These are phyloP conservation scores for Cunninghamia lanceolata DNA, from an alignment of 75 land plant genomes.

Conservation along the genomic window DNA sequence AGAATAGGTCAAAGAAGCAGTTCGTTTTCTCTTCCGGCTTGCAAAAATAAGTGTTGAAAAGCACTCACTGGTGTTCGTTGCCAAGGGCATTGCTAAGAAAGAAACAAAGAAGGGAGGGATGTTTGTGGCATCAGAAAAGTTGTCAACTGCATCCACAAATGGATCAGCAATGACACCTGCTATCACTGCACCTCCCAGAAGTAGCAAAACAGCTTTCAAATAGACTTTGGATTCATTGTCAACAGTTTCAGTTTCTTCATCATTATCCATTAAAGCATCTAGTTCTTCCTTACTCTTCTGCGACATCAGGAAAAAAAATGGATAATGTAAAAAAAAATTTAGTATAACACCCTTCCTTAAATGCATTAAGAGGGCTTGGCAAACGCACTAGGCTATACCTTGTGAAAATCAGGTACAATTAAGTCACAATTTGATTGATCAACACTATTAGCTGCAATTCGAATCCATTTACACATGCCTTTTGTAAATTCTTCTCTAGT, in stretches of 20 bases:
- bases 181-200: slow-evolving; percentile 38
- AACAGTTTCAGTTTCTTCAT: slow-evolving; percentile 16
- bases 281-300: slow-evolving; percentile 39
- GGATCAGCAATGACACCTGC: slow-evolving; percentile 59
- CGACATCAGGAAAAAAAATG: not conserved
- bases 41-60: slow-evolving; percentile 55
- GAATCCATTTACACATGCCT: slow-evolving; percentile 37
- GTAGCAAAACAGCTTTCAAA: slow-evolving; percentile 27
- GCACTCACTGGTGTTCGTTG: slow-evolving; percentile 56
- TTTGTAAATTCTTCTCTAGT: slow-evolving; percentile 22
- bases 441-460: slow-evolving; percentile 10
- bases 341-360: not conserved
- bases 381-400: not conserved
- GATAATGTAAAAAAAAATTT: not conserved
- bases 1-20: slow-evolving; percentile 51
- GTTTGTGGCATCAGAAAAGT: slow-evolving; percentile 42
- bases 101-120: slow-evolving; percentile 59
- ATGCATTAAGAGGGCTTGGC: not conserved
- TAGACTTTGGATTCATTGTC: slow-evolving; percentile 6
- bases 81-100: slow-evolving; percentile 48
- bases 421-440: slow-evolving; percentile 12
- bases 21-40: slow-evolving; percentile 34
- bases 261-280: slow-evolving; percentile 27
- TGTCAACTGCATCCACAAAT: slow-evolving; percentile 48
- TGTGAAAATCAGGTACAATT: slow-evolving; percentile 18